phyloP scores from a whole-genome alignment of 768 basidiomycete species.

The Leccinellum albellum region DNA sequence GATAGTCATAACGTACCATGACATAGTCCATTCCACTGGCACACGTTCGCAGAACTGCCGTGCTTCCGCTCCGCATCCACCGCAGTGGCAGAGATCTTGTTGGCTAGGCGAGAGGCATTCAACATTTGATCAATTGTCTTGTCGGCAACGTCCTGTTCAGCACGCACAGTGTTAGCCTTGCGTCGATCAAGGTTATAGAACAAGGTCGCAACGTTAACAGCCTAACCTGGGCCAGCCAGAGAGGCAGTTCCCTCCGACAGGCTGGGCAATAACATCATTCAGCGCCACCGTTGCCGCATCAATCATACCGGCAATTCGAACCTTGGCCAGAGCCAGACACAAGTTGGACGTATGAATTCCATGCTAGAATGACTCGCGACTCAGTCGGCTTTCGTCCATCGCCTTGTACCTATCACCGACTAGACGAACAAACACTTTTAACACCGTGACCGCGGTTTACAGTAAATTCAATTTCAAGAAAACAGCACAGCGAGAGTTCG shows the following conservation, averaged over 20 bases:
- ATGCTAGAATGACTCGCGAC: background rate
- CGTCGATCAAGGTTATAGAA: conserved; percentile 9
- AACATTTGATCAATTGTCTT: conserved; percentile 1
- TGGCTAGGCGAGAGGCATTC: background rate
- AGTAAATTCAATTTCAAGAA: background rate
- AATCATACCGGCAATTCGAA: conserved; percentile 9
- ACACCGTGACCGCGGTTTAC: background rate
- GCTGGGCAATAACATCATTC: conserved; percentile 15
- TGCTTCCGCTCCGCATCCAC: background rate
- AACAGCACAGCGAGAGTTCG: background rate
- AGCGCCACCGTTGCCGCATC: conserved; percentile 25
- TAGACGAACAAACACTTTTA: background rate
- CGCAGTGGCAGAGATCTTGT: background rate
- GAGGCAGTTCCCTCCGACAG: conserved; percentile 19
- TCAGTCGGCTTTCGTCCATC: background rate
- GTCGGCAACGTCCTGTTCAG: conserved; percentile 11
- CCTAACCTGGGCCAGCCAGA: conserved; percentile 8
- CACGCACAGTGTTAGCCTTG: conserved; percentile 11
- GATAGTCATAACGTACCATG: background rate
- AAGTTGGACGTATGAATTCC: background rate
- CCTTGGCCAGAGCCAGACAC: background rate
- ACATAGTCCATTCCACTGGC: background rate
- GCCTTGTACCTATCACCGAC: conserved; percentile 2
- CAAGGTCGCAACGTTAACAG: conserved; percentile 29
- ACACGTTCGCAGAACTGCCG: background rate